Conservation (phyloP, 768 basidiomycete species). For the Tricholoma terreum region DNA sequence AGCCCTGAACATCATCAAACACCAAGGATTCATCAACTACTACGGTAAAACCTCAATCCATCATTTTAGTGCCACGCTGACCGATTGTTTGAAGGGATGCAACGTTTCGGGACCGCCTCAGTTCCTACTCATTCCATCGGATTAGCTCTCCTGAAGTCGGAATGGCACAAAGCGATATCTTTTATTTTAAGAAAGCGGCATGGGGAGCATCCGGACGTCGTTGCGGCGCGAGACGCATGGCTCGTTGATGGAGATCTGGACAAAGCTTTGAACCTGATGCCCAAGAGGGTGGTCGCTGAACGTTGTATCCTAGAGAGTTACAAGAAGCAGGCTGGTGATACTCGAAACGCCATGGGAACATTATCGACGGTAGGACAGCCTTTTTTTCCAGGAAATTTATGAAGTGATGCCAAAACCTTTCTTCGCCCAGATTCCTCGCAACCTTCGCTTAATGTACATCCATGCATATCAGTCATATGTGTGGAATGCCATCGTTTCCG, state of each 20-base stretch:
- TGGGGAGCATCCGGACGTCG: conserved; percentile 92
- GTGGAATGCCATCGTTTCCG: conserved; percentile 97
- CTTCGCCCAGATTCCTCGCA: conserved; percentile 78
- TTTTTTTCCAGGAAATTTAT: conserved; percentile 5
- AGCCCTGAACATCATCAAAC: conserved; percentile 73
- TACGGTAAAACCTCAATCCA: conserved; percentile 57
- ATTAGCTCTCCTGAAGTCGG: conserved; percentile 79
- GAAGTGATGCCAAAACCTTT: neutral
- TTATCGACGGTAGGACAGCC: conserved; percentile 65
- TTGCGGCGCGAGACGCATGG: conserved; percentile 82
- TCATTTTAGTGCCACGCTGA: conserved; percentile 5
- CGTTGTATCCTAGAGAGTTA: conserved; percentile 89
- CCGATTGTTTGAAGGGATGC: conserved; percentile 64
- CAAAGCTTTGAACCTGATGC: conserved; percentile 82
- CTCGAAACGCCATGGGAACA: conserved; percentile 83
- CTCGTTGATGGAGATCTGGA: conserved; percentile 77
- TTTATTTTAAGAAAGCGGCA: conserved; percentile 79
- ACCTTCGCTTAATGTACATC: conserved; percentile 94
- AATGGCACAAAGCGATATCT: conserved; percentile 86
- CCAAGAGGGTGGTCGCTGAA: conserved; percentile 90
- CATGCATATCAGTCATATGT: conserved; percentile 99
- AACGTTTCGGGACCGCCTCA: conserved; percentile 95
- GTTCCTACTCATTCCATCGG: conserved; percentile 96
- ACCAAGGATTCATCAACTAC: conserved; percentile 94
- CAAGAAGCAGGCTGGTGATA: conserved; percentile 74